Conservation (phyloP, 768 basidiomycete genomes). For the Tremella mesenterica region DNA sequence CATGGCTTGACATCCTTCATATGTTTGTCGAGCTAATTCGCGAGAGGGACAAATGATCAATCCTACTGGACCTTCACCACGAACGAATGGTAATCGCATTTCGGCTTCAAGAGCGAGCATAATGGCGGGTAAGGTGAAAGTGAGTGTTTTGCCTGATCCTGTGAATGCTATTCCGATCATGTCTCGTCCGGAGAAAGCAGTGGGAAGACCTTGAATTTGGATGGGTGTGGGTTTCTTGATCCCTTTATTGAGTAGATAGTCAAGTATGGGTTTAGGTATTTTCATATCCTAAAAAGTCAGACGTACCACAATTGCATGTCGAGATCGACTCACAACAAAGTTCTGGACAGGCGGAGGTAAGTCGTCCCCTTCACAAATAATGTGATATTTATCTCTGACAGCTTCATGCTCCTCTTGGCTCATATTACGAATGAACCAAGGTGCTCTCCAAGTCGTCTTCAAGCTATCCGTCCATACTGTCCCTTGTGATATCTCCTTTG, state of each 20-base stretch:
- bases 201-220: slow-evolving; percentile 92
- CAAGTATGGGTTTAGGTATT: slow-evolving; percentile 75
- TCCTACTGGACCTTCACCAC: slow-evolving; percentile 95
- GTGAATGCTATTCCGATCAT: slow-evolving; percentile 99
- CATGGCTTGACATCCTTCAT: slow-evolving; percentile 86
- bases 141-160: slow-evolving; percentile 96
- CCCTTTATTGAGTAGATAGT: slow-evolving; percentile 72
- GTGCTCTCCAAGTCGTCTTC: slow-evolving; percentile 82
- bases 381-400: slow-evolving; percentile 83
- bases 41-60: slow-evolving; percentile 93
- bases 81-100: slow-evolving; percentile 72
- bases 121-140: slow-evolving; percentile 93
- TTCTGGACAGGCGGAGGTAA: slow-evolving; percentile 86
- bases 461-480: slow-evolving; percentile 81
- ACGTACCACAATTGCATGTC: not conserved
- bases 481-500: slow-evolving; percentile 85
- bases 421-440: slow-evolving; percentile 67
- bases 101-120: slow-evolving; percentile 96
- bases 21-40: slow-evolving; percentile 92
- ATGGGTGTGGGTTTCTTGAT: slow-evolving; percentile 88
- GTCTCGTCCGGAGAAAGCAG: slow-evolving; percentile 93
- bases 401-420: slow-evolving; percentile 60
- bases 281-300: slow-evolving; percentile 75
- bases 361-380: slow-evolving; percentile 87
- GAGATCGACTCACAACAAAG: slow-evolving; percentile 55